Evolutionary conservation across 257 asterid species (phyloP).

Genomic region (Rubia yunnanensis): DNA sequence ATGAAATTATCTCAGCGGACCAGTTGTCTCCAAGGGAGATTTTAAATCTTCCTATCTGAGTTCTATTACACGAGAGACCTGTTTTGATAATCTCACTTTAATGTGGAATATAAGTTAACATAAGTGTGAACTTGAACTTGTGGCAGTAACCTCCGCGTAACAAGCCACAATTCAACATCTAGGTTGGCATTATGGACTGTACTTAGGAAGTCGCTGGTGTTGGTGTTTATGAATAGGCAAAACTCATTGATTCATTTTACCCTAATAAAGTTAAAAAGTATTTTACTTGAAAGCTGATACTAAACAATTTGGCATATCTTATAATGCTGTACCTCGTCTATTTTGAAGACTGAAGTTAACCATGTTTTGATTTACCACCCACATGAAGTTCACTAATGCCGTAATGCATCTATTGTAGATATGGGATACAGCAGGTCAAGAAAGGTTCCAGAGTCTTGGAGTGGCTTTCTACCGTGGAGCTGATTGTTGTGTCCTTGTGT

Average conservation of each 20-base stretch:
- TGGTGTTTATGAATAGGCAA: not conserved
- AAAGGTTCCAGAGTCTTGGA: slow-evolving; percentile 39
- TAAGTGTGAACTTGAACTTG: not conserved
- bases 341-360: not conserved
- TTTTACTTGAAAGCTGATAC: not conserved
- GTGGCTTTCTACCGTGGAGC: slow-evolving; percentile 42
- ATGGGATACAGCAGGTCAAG: slow-evolving; percentile 39
- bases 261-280: not conserved
- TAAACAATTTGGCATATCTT: not conserved
- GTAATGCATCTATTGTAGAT: no score
- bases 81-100: not conserved
- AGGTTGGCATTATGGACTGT: not conserved
- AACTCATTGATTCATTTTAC: not conserved
- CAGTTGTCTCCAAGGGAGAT: not conserved
- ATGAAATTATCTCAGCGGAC: not conserved
- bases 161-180: not conserved
- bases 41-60: not conserved
- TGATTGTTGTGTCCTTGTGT: slow-evolving; percentile 37
- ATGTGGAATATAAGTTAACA: not conserved
- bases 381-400: slow-evolving; percentile 2
- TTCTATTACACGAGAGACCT: not conserved
- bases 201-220: not conserved
- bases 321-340: not conserved
- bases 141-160: not conserved
- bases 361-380: not conserved